Percentiles rank a stretch among this genome's conserved stretches.
phyloP scores from a whole-genome alignment of 805 yeast genomes.

The Kuraishia cidri region DNA sequence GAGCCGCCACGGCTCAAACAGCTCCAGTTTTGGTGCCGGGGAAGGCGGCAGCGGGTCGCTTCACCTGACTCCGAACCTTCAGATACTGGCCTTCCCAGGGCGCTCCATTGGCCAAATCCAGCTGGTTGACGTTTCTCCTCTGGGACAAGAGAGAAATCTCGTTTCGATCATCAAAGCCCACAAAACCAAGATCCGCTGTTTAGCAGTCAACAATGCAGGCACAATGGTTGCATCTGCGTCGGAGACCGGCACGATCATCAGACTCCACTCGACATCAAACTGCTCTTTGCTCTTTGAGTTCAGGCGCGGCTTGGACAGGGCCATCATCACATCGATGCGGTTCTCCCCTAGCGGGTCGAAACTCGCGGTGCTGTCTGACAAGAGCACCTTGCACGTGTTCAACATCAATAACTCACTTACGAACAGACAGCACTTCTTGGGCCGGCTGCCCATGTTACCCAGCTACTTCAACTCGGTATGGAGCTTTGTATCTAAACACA shows the following conservation, averaged over 20 bases:
- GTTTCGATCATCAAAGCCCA: slow-evolving; percentile 75
- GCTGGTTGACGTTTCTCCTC: slow-evolving; percentile 63
- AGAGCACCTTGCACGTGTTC: slow-evolving; percentile 81
- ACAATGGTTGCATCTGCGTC: slow-evolving; percentile 73
- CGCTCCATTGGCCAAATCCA: slow-evolving; percentile 71
- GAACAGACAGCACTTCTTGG: slow-evolving; percentile 60
- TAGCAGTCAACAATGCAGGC: slow-evolving; percentile 57
- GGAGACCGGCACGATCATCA: slow-evolving; percentile 71
- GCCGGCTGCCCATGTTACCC: slow-evolving; percentile 52
- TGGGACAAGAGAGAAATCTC: slow-evolving; percentile 52
- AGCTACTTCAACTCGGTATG: slow-evolving; percentile 77
- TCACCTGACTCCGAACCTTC: slow-evolving; percentile 17
- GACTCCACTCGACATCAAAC: slow-evolving; percentile 61
- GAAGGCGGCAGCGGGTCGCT: slow-evolving; percentile 3
- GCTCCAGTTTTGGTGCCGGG: background rate
- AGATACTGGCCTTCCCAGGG: slow-evolving; percentile 72
- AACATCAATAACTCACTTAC: slow-evolving; percentile 23
- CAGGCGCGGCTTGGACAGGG: slow-evolving; percentile 84
- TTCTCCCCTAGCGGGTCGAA: slow-evolving; percentile 71
- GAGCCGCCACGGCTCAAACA: background rate
- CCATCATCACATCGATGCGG: slow-evolving; percentile 71
- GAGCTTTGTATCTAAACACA: slow-evolving; percentile 75
- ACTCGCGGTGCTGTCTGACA: slow-evolving; percentile 83
- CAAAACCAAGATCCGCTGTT: slow-evolving; percentile 50
- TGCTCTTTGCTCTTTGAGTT: slow-evolving; percentile 75